Conservation (phyloP, 441 rosid genomes). For the Euphorbia schlechtendalii region DNA sequence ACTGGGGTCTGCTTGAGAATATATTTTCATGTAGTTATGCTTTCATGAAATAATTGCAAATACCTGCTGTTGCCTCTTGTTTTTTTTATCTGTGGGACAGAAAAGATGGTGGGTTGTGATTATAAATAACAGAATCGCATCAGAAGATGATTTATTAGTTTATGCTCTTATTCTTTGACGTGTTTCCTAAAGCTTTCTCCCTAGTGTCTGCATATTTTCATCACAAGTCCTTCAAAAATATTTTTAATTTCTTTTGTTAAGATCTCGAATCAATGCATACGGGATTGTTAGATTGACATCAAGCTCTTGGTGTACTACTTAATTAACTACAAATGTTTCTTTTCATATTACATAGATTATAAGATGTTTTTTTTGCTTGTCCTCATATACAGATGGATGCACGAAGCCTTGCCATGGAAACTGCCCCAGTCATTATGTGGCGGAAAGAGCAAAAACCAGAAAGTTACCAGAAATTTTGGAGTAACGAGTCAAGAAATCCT, state of each 20-base stretch:
- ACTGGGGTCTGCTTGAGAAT: neutral
- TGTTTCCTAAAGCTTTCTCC: neutral
- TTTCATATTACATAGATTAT: conserved; percentile 10
- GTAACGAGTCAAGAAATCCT: conserved; percentile 45
- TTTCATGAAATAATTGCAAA: neutral
- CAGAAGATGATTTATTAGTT: too few species aligned
- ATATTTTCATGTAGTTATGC: neutral
- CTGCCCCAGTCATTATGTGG: conserved; percentile 88
- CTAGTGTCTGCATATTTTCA: neutral
- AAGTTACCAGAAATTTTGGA: conserved; percentile 62
- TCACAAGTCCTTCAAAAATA: neutral
- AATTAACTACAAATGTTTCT: neutral
- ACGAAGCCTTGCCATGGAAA: conserved; percentile 70
- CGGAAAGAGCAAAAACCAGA: conserved; percentile 61
- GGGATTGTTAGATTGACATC: neutral
- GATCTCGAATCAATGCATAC: neutral
- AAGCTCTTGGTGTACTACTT: neutral
- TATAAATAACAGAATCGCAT: too few species aligned
- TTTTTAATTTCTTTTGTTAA: neutral
- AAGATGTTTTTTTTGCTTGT: conserved; percentile 7
- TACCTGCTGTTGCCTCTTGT: conserved; percentile 7
- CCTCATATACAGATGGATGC: conserved; percentile 69
- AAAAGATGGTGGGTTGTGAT: neutral
- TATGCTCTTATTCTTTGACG: neutral
- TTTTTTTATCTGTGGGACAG: neutral